Conservation (phyloP, 2,329 filamentous ascomycete species). For the Fusarium multiceps region DNA sequence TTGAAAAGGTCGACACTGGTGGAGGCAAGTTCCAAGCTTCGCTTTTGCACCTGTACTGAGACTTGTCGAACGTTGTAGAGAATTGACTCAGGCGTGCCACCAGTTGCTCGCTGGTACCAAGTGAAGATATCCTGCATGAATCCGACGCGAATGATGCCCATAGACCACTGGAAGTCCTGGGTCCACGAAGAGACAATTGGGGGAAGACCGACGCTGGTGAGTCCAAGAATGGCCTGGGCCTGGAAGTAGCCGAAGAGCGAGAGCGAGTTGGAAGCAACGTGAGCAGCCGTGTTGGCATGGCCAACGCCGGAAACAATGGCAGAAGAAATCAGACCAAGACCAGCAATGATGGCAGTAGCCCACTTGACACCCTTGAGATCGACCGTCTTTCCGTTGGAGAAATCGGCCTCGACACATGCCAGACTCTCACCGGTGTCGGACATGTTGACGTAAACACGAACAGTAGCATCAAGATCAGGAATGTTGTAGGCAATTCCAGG, state of each 20-base stretch:
- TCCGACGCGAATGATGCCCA: slow-evolving; percentile 90
- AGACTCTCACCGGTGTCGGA: slow-evolving; percentile 71
- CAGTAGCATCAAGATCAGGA: slow-evolving; percentile 88
- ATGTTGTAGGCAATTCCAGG: slow-evolving; percentile 89
- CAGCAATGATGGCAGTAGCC: slow-evolving; percentile 88
- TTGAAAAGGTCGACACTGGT: slow-evolving; percentile 60
- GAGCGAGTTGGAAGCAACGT: slow-evolving; percentile 91
- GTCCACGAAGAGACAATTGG: slow-evolving; percentile 94
- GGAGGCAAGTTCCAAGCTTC: slow-evolving; percentile 56
- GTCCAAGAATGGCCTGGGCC: slow-evolving; percentile 89
- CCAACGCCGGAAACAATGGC: slow-evolving; percentile 90
- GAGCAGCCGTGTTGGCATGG: slow-evolving; percentile 92
- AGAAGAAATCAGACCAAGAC: slow-evolving; percentile 83
- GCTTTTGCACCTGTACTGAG: slow-evolving; percentile 86
- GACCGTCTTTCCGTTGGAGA: slow-evolving; percentile 94
- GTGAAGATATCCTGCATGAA: slow-evolving; percentile 91
- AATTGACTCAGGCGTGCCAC: slow-evolving; percentile 82
- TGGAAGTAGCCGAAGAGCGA: slow-evolving; percentile 97
- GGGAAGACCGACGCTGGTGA: slow-evolving; percentile 82
- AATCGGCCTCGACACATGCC: slow-evolving; percentile 86
- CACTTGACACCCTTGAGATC: slow-evolving; percentile 90
- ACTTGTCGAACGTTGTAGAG: slow-evolving; percentile 77
- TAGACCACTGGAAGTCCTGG: slow-evolving; percentile 97
- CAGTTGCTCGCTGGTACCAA: slow-evolving; percentile 95
- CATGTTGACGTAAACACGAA: slow-evolving; percentile 83